A percentile compares a stretch with the other conserved stretches of the same genome.
phyloP scores from a whole-genome alignment of 805 yeast species.

The Saccharomycopsis malanga region DNA sequence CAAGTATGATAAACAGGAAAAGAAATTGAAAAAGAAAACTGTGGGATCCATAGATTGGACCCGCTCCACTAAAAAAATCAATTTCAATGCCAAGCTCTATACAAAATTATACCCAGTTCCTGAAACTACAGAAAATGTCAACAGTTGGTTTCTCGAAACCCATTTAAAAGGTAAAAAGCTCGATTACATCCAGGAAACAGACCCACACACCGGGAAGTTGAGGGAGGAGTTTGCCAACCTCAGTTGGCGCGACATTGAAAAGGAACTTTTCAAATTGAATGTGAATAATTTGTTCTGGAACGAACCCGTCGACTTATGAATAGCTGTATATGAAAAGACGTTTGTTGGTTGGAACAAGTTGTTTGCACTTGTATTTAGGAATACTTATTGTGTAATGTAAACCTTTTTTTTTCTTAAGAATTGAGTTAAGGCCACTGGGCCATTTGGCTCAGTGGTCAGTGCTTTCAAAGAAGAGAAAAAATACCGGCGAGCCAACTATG shows the following conservation, averaged over 20 bases:
- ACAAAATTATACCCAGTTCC: slow-evolving; percentile 8
- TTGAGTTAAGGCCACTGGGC: no score
- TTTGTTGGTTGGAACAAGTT: no score
- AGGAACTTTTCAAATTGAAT: slow-evolving; percentile 9
- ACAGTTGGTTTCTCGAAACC: neutral
- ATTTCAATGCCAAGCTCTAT: neutral
- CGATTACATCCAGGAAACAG: neutral
- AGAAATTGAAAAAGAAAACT: neutral
- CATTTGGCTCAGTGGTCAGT: no score
- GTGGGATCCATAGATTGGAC: neutral
- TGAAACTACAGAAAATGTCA: neutral
- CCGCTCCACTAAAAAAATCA: neutral
- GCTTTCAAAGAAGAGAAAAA: no score
- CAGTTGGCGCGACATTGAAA: slow-evolving; percentile 4
- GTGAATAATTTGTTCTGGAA: slow-evolving; percentile 13
- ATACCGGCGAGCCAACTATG: no score
- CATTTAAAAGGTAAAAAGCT: neutral
- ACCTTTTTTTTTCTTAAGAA: no score
- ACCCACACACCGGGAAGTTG: neutral
- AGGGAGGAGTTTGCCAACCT: neutral
- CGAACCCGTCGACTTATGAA: no score
- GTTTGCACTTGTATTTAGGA: no score
- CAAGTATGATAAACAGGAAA: neutral
- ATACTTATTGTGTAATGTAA: no score
- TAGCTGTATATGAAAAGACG: no score